Evolutionary conservation across 495 filamentous ascomycete species (phyloP), one percentile per base, ranked within the genome.

Genomic region (Annulohypoxylon maeteangense): DNA sequence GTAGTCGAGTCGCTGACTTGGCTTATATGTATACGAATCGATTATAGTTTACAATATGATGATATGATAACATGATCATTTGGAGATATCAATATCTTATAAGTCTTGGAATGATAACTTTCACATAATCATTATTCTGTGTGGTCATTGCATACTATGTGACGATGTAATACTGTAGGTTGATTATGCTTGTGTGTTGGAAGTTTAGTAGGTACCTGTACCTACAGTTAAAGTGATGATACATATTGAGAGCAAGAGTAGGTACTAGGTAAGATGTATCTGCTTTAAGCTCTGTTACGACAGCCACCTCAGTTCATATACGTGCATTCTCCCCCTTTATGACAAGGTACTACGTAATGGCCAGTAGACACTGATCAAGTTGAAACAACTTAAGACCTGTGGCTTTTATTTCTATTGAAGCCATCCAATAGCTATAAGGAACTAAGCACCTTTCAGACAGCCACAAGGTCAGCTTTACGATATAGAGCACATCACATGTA

Each of bases 21-120:
- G 20, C 27, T 50, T 23, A 20, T 50, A 27, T 27, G 7, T 27
- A 25, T 8, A 44, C 4, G 6, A 27, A 0, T 42, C 27, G 16
- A 48, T 48, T 59, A 66, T 12, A 44, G 40, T 18, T 38, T 66
- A 42, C 40, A 47, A 48, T 65, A 56, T 57, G 38, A 57, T n/a
- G n/a, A n/a, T n/a, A n/a, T n/a, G n/a, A n/a, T n/a, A n/a, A n/a
- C n/a, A n/a, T n/a, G n/a, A n/a, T n/a, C n/a, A n/a, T n/a, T n/a
- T n/a, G n/a, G n/a, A n/a, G n/a, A n/a, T n/a, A n/a, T n/a, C n/a
- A n/a, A n/a, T 57, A 65, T 50, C 62, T 65, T 16, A 11, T 2
- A 51, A 54, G 27, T 54, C 25, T 25, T 16, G n/a, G n/a, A n/a
- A n/a, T n/a, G n/a, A n/a, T n/a, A n/a, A n/a, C n/a, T n/a, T n/a